These are phyloP conservation scores for Platanthera zijinensis DNA, from an alignment of 106 monocot species.

Conservation along the genomic window DNA sequence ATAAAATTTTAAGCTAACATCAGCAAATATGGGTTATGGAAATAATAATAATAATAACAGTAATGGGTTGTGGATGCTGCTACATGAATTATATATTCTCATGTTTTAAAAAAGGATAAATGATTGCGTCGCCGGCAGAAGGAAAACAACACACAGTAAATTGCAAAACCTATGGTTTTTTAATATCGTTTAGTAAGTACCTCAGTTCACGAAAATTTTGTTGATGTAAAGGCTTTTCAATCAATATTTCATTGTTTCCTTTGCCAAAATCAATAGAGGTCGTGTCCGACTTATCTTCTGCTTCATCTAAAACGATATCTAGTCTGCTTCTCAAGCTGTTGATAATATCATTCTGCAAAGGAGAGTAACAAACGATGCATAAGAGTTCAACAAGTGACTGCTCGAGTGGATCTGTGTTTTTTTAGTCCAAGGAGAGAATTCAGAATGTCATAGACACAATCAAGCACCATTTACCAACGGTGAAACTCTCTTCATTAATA, in stretches of 20 bases:
- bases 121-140: background rate
- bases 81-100: background rate
- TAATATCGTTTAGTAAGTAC: constrained; percentile 15
- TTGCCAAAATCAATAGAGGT: background rate
- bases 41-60: background rate
- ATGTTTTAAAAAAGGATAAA: background rate
- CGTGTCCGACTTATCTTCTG: constrained; percentile 25
- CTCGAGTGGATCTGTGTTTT: background rate
- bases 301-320: constrained; percentile 60
- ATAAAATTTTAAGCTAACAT: background rate
- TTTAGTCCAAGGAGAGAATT: background rate
- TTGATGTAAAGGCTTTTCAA: constrained; percentile 32
- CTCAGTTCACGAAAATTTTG: constrained; percentile 41
- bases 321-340: constrained; percentile 60
- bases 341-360: constrained; percentile 54
- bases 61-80: background rate
- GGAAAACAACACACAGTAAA: background rate
- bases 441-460: background rate
- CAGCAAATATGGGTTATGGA: background rate
- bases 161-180: background rate
- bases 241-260: constrained; percentile 9
- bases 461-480: background rate
- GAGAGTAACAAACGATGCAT: background rate
- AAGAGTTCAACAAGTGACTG: background rate
- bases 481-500: background rate